Base-by-base conservation (phyloP, 345 rosid species). In the Raphanus raphanistrum region DNA sequence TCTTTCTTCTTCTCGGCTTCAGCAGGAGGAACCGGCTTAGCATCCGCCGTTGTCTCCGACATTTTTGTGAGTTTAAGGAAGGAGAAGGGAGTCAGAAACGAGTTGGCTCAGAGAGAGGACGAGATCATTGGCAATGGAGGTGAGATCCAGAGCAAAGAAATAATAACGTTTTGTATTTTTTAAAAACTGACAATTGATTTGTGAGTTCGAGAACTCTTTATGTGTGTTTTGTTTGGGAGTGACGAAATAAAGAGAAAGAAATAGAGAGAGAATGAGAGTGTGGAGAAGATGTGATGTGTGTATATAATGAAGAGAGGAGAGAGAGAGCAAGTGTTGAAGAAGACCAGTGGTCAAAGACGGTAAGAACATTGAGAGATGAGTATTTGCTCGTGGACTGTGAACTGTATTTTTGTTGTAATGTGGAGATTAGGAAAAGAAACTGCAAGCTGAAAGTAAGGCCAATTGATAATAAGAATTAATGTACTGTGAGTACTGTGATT, bases 1-100 rank as follows among this genome's bases (percentile, higher is more conserved):
- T 95, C 97, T 84, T 91, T 92, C 94, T 90, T 93, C 88, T 92
- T 92, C 86, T 90, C 99, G 17, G 92, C 96, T 50, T 95, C 98
- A 0, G 21, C 28, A 0, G 78, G 66, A 1, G 91, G 97, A 65
- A 86, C 82, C 60, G 90, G 33, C 74, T 87, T 88, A 1, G 85
- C 43, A 64, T 91, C 97, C 8, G 26, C 26, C 17, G 89, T 36
- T 6, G 87, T n/a, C 60, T 93, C 98, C 12, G 97, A 91, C 97
- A 91, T 90, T 72, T n/a, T 15, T 28, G 6, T 48, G 58, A 35
- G 69, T 17, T 55, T 55, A 15, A 52, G 58, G 71, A 33, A 41
- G 61, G 57, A 15, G 48, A 26, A n/a, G 63, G 16, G 81, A 70
- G 43, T 73, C 25, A 29, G 54, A 61, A 41, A 78, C 63, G 70